Conservation (phyloP, 2,329 filamentous ascomycete species). For the Lasiodiplodia gonubiensis region DNA sequence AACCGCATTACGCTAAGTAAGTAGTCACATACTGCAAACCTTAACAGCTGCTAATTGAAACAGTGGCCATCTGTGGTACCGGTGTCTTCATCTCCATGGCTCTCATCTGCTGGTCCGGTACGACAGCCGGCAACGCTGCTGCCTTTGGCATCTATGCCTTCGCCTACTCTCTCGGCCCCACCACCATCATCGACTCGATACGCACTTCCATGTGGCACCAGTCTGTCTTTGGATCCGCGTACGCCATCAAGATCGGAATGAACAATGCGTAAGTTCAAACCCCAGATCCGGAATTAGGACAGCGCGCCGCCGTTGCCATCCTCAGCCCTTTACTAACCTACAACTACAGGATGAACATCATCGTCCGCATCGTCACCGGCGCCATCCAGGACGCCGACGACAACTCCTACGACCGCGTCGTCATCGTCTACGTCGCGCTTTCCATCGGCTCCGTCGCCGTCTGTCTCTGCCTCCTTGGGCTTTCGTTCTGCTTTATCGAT, state of each 20-base stretch:
- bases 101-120: constrained; percentile 59
- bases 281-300: too few relatives aligned
- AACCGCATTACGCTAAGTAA: constrained; percentile 55
- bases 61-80: constrained; percentile 51
- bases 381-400: constrained; percentile 64
- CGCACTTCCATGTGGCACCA: constrained; percentile 66
- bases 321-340: neutral
- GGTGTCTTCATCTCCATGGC: constrained; percentile 61
- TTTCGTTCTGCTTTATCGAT: constrained; percentile 48
- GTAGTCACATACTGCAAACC: neutral
- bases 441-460: constrained; percentile 58
- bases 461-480: constrained; percentile 47
- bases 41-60: neutral
- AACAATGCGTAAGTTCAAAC: constrained; percentile 53
- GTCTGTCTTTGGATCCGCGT: constrained; percentile 65
- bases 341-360: constrained; percentile 61
- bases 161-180: constrained; percentile 61
- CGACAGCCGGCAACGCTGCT: constrained; percentile 60
- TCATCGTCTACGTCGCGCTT: constrained; percentile 62
- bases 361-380: constrained; percentile 64
- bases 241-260: constrained; percentile 65
- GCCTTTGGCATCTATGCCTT: constrained; percentile 66
- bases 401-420: constrained; percentile 61
- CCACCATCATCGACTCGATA: constrained; percentile 65
- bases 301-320: too few relatives aligned